Evolutionary conservation across 148 eudicot genomes (phyloP).

Genomic region (Camellia sinensis): DNA sequence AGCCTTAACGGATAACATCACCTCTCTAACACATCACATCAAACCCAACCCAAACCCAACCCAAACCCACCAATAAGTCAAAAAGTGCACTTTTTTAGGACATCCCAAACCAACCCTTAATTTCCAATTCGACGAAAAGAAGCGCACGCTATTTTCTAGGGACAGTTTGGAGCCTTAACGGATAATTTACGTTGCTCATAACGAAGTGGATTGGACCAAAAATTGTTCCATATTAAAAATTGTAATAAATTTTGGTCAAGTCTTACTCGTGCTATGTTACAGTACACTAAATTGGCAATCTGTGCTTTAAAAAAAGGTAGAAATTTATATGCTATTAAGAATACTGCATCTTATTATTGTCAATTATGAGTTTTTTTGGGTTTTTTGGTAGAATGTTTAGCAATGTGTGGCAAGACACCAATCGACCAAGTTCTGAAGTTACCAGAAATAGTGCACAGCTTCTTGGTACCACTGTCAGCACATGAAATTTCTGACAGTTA

Average conservation of each 20-base stretch:
- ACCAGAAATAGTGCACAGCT: slow-evolving; percentile 36
- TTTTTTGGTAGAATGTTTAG: background rate
- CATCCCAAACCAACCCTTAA: background rate
- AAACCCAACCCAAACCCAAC: too few relatives aligned
- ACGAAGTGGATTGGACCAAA: background rate
- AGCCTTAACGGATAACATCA: too few relatives aligned
- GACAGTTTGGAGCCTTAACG: background rate
- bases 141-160: background rate
- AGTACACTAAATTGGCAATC: background rate
- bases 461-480: slow-evolving; percentile 32
- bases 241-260: background rate
- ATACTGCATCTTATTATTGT: slow-evolving; percentile 6
- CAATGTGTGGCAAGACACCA: slow-evolving; percentile 33
- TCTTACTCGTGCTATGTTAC: background rate
- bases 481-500: slow-evolving; percentile 26
- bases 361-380: background rate
- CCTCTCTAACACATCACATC: too few relatives aligned
- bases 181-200: background rate
- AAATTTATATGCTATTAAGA: background rate
- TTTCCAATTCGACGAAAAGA: background rate
- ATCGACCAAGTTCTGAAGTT: slow-evolving; percentile 48
- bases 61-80: too few relatives aligned
- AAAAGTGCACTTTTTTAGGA: too few relatives aligned
- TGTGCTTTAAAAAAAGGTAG: background rate
- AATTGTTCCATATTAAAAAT: background rate